Evolutionary conservation across 169 alveolate genomes (phyloP).

Genomic region (Cryptosporidium meleagridis): DNA sequence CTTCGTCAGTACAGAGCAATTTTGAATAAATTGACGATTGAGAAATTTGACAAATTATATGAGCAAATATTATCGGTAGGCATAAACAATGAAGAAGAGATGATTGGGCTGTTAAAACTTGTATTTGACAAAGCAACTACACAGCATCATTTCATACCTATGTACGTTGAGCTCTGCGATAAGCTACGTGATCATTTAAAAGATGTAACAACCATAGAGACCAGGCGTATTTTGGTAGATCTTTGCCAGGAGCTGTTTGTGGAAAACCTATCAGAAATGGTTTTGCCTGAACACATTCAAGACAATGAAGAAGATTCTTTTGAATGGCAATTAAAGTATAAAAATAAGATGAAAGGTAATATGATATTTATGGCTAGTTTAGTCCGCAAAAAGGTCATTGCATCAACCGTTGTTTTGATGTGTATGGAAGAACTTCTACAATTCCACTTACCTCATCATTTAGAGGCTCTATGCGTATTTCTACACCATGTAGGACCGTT

Average conservation of each 20-base stretch:
- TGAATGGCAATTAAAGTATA: constrained; percentile 86
- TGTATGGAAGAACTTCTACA: constrained; percentile 85
- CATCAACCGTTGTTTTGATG: constrained; percentile 84
- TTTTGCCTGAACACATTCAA: constrained; percentile 81
- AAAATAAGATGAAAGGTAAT: constrained; percentile 88
- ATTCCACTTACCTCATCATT: constrained; percentile 82
- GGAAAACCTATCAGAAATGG: constrained; percentile 84
- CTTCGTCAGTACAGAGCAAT: constrained; percentile 72
- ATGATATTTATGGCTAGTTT: constrained; percentile 88
- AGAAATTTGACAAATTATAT: constrained; percentile 80
- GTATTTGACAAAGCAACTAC: constrained; percentile 87
- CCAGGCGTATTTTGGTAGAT: constrained; percentile 83
- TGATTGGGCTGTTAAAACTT: constrained; percentile 76
- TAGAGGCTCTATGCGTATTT: constrained; percentile 87
- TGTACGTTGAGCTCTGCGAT: constrained; percentile 88
- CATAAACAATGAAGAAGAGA: constrained; percentile 76
- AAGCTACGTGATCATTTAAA: constrained; percentile 82
- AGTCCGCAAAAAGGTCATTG: constrained; percentile 84
- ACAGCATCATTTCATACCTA: constrained; percentile 88
- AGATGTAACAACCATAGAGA: constrained; percentile 76
- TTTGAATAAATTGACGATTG: constrained; percentile 80
- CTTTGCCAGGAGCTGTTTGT: constrained; percentile 87
- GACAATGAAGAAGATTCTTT: constrained; percentile 85
- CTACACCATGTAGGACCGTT: constrained; percentile 88
- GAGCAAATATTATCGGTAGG: constrained; percentile 77